Evolutionary conservation across 495 filamentous ascomycete genomes (phyloP), one percentile per base, ranked within the genome.

Genomic region (Penicillium samsonianum): DNA sequence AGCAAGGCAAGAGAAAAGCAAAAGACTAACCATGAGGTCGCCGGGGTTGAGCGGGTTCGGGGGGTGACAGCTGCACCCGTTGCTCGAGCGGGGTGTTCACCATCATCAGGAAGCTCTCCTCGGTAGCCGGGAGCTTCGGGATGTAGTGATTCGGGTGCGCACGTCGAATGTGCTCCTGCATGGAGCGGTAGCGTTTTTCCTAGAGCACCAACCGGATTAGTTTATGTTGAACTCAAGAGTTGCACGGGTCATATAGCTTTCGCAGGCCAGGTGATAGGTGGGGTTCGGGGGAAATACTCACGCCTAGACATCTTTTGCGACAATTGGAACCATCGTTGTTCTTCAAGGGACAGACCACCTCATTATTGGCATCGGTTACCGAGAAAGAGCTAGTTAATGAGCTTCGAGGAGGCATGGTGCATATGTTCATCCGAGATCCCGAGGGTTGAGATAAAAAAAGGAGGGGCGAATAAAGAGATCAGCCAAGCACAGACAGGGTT

Each of bases 61-160:
- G 83, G 25, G 79, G 85, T n/a, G 87, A 87, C 2, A 78, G 63
- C 52, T 78, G 71, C 28, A 69, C 68, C 65, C 89, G 85, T 71
- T 95, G 89, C 37, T 87, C 88, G 31, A 90, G 91, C 40, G 91
- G 87, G 57, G 90, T 91, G 72, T 84, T 95, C 70, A 96, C 90
- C 92, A 96, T 96, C 68, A 95, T 80, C 64, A 88, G 79, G 78
- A 98, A 97, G 87, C 92, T 96, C 79, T 98, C 94, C 70, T 97
- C 92, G 64, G 94, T 98, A 44, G 94, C 94, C 70, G 94, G 94
- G 66, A 98, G 90, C 86, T 98, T 98, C 58, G 94, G 86, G 63
- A 98, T 96, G 75, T 97, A 98, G 75, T 97, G 87, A 67, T 95
- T 93, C 52, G 94, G 95, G 75, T 98, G 94, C 69, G 94, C 94